Conservation (phyloP, 768 basidiomycete genomes). For the Leccinum variicolor region DNA sequence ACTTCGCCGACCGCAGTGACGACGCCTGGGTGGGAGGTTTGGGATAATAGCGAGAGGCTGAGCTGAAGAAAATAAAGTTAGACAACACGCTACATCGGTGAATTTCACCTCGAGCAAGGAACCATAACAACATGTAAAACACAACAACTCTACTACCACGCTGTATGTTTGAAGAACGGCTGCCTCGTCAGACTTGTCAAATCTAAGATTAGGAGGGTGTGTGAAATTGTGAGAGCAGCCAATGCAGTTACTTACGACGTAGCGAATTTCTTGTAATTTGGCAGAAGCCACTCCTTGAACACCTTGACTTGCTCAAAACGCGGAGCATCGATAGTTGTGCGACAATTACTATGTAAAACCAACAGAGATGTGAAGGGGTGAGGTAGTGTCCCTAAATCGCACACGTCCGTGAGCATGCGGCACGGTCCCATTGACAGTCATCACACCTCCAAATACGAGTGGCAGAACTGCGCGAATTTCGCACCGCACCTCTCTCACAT, state of each 20-base stretch:
- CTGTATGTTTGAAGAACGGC: constrained; percentile 54
- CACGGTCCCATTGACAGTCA: background rate
- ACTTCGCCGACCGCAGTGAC: constrained; percentile 65
- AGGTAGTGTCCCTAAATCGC: constrained; percentile 32
- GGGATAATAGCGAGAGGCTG: constrained; percentile 51
- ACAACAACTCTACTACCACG: constrained; percentile 57
- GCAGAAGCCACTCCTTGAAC: constrained; percentile 72
- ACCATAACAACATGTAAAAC: constrained; percentile 59
- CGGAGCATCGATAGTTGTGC: constrained; percentile 48
- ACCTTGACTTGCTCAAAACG: constrained; percentile 74
- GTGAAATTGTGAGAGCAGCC: background rate
- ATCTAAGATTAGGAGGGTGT: constrained; percentile 10
- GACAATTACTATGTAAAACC: constrained; percentile 41
- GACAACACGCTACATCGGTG: background rate
- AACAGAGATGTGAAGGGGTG: constrained; percentile 34
- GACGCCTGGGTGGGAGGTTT: constrained; percentile 48
- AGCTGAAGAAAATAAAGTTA: constrained; percentile 35
- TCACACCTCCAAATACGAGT: constrained; percentile 61
- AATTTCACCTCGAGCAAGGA: constrained; percentile 62
- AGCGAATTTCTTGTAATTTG: constrained; percentile 55
- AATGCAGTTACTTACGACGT: constrained; percentile 37
- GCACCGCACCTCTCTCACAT: constrained; percentile 67
- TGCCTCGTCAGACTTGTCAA: constrained; percentile 31
- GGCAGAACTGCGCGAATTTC: constrained; percentile 65
- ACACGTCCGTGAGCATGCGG: constrained; percentile 6